phyloP scores from a whole-genome alignment of 2,329 filamentous ascomycete species.

The Talaromyces albobiverticillius region DNA sequence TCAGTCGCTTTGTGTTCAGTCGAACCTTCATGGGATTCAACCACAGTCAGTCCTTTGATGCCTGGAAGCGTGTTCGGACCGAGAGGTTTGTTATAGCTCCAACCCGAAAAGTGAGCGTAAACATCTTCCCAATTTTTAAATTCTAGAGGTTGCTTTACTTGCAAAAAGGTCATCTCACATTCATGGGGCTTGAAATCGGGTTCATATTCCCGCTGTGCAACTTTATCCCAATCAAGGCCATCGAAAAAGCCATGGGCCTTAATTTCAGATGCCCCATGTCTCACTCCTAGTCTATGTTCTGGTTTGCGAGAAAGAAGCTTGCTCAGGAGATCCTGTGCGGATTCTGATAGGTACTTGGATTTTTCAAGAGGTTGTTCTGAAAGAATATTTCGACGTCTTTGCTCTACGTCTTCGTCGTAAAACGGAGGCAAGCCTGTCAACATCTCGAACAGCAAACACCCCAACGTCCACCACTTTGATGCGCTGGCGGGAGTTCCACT shows the following conservation, averaged over 20 bases:
- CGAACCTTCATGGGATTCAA: background rate
- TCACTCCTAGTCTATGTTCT: slow-evolving; percentile 14
- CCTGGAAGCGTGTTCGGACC: background rate
- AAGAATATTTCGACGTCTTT: slow-evolving; percentile 17
- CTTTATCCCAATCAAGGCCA: slow-evolving; percentile 15
- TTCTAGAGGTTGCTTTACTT: background rate
- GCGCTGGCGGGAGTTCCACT: slow-evolving; percentile 2
- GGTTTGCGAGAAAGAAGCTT: slow-evolving; percentile 14
- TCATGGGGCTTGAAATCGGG: slow-evolving; percentile 4
- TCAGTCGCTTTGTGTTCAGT: too few species aligned
- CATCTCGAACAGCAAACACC: slow-evolving; percentile 18
- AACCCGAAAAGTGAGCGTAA: background rate
- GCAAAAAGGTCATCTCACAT: background rate
- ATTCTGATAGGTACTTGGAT: background rate
- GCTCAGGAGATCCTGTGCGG: slow-evolving; percentile 3
- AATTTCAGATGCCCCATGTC: slow-evolving; percentile 16
- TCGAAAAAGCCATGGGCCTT: slow-evolving; percentile 17
- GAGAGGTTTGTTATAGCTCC: background rate
- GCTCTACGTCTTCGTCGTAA: slow-evolving; percentile 15
- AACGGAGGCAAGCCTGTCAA: slow-evolving; percentile 17
- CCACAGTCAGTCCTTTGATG: background rate
- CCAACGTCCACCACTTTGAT: slow-evolving; percentile 19
- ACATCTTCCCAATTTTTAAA: background rate
- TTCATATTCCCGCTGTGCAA: slow-evolving; percentile 1
- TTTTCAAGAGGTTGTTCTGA: slow-evolving; percentile 5